Conservation (phyloP, 73 alveolate genomes). For the Stentor roeselii region DNA sequence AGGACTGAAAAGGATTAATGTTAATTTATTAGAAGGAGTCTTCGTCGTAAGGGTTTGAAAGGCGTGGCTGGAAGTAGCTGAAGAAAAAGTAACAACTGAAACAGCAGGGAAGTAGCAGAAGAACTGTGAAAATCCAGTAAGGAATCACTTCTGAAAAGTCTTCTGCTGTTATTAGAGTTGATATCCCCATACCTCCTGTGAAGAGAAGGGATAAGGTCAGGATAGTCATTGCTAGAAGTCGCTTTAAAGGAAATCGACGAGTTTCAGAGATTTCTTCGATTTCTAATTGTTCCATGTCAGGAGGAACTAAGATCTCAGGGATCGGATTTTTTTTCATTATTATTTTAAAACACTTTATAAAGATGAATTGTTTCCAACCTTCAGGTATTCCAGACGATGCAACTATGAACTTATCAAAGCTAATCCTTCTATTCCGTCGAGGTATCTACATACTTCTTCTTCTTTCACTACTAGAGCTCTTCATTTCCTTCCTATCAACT, state of each 20-base stretch:
- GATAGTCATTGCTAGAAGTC: not conserved
- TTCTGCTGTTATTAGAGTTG: not conserved
- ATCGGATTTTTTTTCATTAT: not conserved
- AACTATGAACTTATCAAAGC: too few relatives aligned
- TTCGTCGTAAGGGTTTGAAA: not conserved
- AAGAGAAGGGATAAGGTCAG: not conserved
- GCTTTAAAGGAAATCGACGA: not conserved
- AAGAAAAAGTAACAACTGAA: not conserved
- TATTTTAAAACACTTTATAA: too few relatives aligned
- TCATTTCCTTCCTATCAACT: too few relatives aligned
- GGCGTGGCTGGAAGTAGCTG: not conserved
- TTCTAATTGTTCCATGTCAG: constrained; percentile 1
- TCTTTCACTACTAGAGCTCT: too few relatives aligned
- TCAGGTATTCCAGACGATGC: too few relatives aligned
- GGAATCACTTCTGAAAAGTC: not conserved
- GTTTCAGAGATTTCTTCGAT: not conserved
- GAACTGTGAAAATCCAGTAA: not conserved
- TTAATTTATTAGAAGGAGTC: too few relatives aligned
- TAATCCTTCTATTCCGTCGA: too few relatives aligned
- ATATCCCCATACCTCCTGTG: not conserved
- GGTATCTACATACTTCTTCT: too few relatives aligned
- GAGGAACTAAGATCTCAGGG: constrained; percentile 2
- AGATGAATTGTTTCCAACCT: too few relatives aligned
- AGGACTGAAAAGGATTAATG: too few relatives aligned
- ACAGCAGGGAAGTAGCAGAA: not conserved